These are phyloP conservation scores for Emmonsiellopsis sp. DNA, from an alignment of 2,329 filamentous ascomycete genomes.

Conservation along the genomic window DNA sequence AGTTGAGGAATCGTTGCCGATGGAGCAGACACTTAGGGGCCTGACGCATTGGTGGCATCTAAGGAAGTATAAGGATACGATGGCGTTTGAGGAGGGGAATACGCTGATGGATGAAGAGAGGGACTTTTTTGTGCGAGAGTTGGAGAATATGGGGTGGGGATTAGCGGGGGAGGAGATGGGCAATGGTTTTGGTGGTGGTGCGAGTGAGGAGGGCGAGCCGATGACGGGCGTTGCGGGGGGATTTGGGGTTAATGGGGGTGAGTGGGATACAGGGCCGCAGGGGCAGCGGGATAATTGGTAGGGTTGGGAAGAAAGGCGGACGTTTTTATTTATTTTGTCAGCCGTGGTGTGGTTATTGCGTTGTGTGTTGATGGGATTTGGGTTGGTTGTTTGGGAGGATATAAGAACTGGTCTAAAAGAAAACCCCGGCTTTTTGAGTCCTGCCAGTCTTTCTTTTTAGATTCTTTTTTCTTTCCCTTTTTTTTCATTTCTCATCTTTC, in stretches of 20 bases:
- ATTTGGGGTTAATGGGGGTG: slow-evolving; percentile 20
- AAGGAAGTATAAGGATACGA: slow-evolving; percentile 67
- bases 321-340: too few species aligned
- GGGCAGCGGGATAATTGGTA: slow-evolving; percentile 25
- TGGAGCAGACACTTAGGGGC: slow-evolving; percentile 82
- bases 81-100: slow-evolving; percentile 43
- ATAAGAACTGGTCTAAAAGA: too few species aligned
- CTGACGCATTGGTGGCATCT: slow-evolving; percentile 94
- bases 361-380: not conserved
- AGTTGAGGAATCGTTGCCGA: slow-evolving; percentile 81
- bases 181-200: slow-evolving; percentile 12
- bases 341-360: not conserved
- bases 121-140: slow-evolving; percentile 69
- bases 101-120: slow-evolving; percentile 60
- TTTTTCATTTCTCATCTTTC: not conserved
- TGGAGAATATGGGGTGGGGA: slow-evolving; percentile 58
- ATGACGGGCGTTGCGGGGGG: slow-evolving; percentile 8
- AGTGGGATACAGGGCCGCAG: slow-evolving; percentile 28
- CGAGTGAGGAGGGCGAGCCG: slow-evolving; percentile 18
- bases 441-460: too few species aligned
- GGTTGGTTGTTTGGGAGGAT: not conserved
- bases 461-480: too few species aligned
- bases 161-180: slow-evolving; percentile 26
- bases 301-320: not conserved
- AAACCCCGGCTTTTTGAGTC: too few species aligned